phyloP scores from a whole-genome alignment of 768 basidiomycete species.

The Pleurotus pulmonarius region DNA sequence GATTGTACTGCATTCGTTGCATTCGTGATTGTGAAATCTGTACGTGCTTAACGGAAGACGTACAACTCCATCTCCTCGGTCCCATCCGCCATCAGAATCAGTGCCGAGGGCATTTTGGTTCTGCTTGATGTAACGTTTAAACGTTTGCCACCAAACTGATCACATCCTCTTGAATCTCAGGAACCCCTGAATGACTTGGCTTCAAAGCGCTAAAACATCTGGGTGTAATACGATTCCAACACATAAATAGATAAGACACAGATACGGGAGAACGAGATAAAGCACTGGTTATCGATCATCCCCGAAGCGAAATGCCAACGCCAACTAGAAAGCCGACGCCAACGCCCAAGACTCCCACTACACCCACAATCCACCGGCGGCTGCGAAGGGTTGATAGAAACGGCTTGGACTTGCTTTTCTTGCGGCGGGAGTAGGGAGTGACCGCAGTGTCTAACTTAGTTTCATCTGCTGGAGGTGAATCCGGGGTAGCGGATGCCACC shows the following conservation, averaged over 20 bases:
- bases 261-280: too few species aligned
- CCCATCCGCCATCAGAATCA: constrained; percentile 75
- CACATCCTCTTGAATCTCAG: too few species aligned
- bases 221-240: too few species aligned
- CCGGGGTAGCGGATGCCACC: background rate
- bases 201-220: too few species aligned
- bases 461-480: background rate
- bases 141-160: background rate
- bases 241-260: too few species aligned
- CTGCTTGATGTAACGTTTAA: background rate
- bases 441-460: background rate
- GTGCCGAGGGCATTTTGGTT: constrained; percentile 46
- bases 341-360: background rate
- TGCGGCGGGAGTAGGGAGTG: background rate
- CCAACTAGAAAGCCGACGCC: background rate
- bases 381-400: background rate
- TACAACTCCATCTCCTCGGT: constrained; percentile 92
- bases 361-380: background rate
- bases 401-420: background rate
- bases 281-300: background rate
- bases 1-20: constrained; percentile 52
- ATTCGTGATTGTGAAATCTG: background rate
- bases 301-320: background rate
- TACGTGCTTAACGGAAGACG: constrained; percentile 17
- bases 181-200: too few species aligned